A percentile compares a stretch with the other conserved stretches of the same genome.
Evolutionary conservation across 2,329 filamentous ascomycete genomes (phyloP).

Genomic region (Colletotrichum sp.): DNA sequence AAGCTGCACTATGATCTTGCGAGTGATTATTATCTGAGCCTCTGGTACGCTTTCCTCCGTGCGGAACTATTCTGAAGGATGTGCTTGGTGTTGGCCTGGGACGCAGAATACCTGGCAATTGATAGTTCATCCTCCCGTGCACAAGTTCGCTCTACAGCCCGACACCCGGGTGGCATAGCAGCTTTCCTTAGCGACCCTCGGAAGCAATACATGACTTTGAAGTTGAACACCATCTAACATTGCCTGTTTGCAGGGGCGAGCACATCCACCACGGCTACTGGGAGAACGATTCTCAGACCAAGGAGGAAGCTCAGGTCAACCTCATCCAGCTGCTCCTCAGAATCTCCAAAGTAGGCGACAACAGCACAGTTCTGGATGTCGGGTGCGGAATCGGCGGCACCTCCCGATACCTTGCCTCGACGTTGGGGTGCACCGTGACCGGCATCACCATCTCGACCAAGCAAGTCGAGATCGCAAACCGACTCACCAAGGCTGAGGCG

Average conservation of each 20-base stretch:
- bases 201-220: neutral
- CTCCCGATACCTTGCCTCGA: constrained; percentile 57
- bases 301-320: constrained; percentile 62
- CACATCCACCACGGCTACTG: constrained; percentile 71
- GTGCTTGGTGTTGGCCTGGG: neutral
- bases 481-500: constrained; percentile 47
- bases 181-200: neutral
- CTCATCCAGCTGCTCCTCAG: constrained; percentile 62
- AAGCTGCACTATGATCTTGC: constrained; percentile 66
- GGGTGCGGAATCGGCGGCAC: constrained; percentile 68
- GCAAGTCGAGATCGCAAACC: constrained; percentile 63
- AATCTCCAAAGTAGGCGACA: constrained; percentile 31
- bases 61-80: neutral
- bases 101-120: neutral
- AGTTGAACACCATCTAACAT: neutral
- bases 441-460: constrained; percentile 65
- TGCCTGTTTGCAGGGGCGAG: constrained; percentile 52
- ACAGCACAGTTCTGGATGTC: constrained; percentile 55
- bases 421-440: constrained; percentile 57
- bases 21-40: constrained; percentile 65
- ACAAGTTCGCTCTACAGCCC: neutral
- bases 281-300: constrained; percentile 53
- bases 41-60: constrained; percentile 50
- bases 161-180: neutral
- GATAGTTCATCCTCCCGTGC: neutral